Evolutionary conservation across 306 rosid genomes (phyloP).

Genomic region (Pyrus betulifolia): DNA sequence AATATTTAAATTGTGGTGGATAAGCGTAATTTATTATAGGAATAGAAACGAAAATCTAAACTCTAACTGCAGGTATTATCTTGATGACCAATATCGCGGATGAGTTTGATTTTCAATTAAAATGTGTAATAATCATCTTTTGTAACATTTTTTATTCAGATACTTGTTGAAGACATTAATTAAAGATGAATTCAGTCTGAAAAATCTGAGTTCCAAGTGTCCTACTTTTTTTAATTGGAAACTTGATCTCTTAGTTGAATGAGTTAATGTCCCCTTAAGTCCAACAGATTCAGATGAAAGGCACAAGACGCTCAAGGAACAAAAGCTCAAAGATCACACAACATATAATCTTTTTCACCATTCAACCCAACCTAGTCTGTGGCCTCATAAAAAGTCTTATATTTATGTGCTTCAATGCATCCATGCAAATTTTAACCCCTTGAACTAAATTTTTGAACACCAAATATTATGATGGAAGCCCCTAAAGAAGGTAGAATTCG

Average conservation of each 20-base stretch:
- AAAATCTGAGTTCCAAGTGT: not conserved
- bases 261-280: not conserved
- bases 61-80: not conserved
- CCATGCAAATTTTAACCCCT: not conserved
- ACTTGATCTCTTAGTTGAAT: not conserved
- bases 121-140: not conserved
- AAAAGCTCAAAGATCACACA: no score
- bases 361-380: not conserved
- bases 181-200: not conserved
- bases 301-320: not conserved
- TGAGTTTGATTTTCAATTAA: not conserved
- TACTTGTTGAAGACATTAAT: not conserved
- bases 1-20: not conserved
- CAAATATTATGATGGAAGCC: not conserved
- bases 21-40: not conserved
- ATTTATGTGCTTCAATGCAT: not conserved
- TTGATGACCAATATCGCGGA: not conserved
- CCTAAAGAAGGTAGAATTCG: not conserved
- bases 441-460: not conserved
- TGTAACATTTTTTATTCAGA: not conserved
- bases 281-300: not conserved
- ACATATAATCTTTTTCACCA: not conserved
- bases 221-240: not conserved
- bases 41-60: not conserved
- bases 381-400: not conserved